phyloP scores from a whole-genome alignment of 768 basidiomycete species.

The Lentinula lateritia region DNA sequence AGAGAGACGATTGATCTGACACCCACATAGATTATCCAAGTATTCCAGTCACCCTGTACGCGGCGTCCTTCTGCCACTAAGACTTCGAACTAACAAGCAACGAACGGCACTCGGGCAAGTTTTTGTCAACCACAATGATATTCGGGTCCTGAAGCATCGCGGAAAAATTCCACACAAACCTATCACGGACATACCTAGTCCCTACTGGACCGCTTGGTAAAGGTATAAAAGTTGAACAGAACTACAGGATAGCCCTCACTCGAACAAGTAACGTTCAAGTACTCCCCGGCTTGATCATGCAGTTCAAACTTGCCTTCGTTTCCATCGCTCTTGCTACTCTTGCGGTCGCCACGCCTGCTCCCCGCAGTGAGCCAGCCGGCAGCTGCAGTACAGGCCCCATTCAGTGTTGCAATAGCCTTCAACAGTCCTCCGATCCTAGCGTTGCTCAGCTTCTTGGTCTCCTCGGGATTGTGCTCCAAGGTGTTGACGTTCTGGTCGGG shows the following conservation, averaged over 20 bases:
- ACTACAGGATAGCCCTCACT: not conserved
- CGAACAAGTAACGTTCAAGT: not conserved
- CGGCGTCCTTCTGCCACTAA: too few species aligned
- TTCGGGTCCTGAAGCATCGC: too few species aligned
- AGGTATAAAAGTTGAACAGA: not conserved
- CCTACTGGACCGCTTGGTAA: not conserved
- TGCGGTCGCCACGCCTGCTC: conserved; percentile 14
- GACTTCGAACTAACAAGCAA: too few species aligned
- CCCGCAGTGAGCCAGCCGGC: conserved; percentile 6
- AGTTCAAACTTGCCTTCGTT: conserved; percentile 1
- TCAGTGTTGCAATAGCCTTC: conserved; percentile 25
- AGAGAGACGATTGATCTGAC: too few species aligned
- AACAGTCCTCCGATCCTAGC: conserved; percentile 9
- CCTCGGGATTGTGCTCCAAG: conserved; percentile 49
- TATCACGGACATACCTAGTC: too few species aligned
- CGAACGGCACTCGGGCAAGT: too few species aligned
- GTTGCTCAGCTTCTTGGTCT: conserved; percentile 9
- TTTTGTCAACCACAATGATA: too few species aligned
- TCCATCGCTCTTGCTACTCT: conserved; percentile 8
- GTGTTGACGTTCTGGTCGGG: not conserved
- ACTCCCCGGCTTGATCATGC: not conserved
- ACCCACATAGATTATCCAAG: too few species aligned
- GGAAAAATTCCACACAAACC: not conserved
- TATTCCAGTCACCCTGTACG: too few species aligned
- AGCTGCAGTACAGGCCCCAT: conserved; percentile 20